Conservation (phyloP, 2,329 filamentous ascomycete species). For the Phoma sp. region DNA sequence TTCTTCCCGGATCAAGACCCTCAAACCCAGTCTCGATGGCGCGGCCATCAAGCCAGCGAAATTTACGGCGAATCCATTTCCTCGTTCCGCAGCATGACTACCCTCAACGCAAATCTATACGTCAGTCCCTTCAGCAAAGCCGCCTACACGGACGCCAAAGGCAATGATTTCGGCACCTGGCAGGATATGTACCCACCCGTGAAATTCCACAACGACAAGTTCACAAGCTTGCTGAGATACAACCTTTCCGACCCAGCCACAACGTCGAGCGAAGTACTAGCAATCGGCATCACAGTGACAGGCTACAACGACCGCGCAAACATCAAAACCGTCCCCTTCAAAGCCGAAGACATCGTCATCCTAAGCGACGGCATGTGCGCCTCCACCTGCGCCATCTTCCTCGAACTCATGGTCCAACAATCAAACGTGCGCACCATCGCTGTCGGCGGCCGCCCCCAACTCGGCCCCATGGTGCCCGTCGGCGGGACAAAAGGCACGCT, state of each 20-base stretch:
- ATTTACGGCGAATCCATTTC: constrained; percentile 36
- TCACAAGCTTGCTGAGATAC: constrained; percentile 50
- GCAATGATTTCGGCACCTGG: constrained; percentile 45
- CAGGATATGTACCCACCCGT: constrained; percentile 47
- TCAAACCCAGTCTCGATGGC: constrained; percentile 57
- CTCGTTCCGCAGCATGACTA: constrained; percentile 20
- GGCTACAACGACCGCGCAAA: constrained; percentile 38
- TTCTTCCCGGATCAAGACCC: constrained; percentile 59
- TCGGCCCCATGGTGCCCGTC: constrained; percentile 53
- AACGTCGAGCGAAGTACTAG: constrained; percentile 40
- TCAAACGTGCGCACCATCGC: constrained; percentile 52
- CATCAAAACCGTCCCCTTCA: constrained; percentile 47
- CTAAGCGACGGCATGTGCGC: constrained; percentile 56
- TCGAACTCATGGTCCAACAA: constrained; percentile 56
- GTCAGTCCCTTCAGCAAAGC: constrained; percentile 48
- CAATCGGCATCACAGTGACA: constrained; percentile 38
- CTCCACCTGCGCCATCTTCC: constrained; percentile 56
- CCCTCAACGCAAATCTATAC: constrained; percentile 33
- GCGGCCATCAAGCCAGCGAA: constrained; percentile 50
- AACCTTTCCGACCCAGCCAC: constrained; percentile 48
- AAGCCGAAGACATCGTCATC: constrained; percentile 49
- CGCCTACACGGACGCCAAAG: constrained; percentile 33
- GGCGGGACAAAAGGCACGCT: constrained; percentile 56
- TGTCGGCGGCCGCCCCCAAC: constrained; percentile 52
- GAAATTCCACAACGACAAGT: constrained; percentile 43